Percentiles rank a stretch among this genome's conserved stretches.
phyloP scores from a whole-genome alignment of 78 protist species.

The Dictyostelium brefeldianum region DNA sequence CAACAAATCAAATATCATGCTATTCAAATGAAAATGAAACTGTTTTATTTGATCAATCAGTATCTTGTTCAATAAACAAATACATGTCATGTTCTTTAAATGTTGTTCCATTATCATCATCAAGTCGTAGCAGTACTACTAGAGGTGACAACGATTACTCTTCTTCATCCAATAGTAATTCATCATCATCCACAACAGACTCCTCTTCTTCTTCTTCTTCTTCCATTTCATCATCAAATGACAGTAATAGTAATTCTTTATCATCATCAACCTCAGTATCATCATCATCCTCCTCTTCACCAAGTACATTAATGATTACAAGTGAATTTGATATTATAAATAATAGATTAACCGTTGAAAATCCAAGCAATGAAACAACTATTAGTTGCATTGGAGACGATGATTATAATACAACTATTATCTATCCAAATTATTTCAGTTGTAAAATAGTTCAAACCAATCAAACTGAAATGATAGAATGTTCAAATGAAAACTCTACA shows the following conservation, averaged over 20 bases:
- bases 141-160: no score
- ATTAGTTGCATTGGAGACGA: background rate
- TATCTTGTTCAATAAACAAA: background rate
- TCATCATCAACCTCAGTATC: background rate
- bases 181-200: no score
- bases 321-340: background rate
- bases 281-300: background rate
- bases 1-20: background rate
- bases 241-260: background rate
- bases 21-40: background rate
- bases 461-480: background rate
- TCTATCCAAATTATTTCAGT: background rate
- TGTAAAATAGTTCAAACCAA: background rate
- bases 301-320: background rate
- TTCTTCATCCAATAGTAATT: no score
- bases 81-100: background rate
- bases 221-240: background rate
- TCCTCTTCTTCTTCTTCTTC: background rate
- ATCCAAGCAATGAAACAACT: background rate
- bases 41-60: background rate
- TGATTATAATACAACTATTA: background rate
- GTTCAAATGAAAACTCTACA: background rate
- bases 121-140: no score
- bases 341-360: background rate
- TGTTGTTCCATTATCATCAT: background rate